Base-by-base conservation (phyloP, 805 yeast species). In the Nakazawaea molendinolei region DNA sequence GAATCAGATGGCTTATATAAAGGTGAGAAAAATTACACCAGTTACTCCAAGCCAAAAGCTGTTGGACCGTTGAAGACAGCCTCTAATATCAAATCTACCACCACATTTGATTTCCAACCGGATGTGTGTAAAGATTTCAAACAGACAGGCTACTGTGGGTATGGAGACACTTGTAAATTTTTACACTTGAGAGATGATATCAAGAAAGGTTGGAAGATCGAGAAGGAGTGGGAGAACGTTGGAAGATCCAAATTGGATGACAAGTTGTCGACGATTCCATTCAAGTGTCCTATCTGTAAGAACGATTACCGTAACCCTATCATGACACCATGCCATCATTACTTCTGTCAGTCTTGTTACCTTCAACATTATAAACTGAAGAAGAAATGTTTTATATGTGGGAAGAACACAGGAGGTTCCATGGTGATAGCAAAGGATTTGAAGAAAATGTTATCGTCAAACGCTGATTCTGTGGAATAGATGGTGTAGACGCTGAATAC, bases 101-200 rank as follows among this genome's bases (percentile, higher is more conserved):
- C 85, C 0, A 63, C 79, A 2, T 69, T 82, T 25, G 98, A 92
- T 51, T 92, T 79, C 51, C 95, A 86, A 53, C 89, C 94, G 1
- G 97, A 92, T 51, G 79, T 92, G 2, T 92, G 98, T 53, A 92
- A 90, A 51, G 97, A 92, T 56, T 92, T 72, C 56, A 71, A 76
- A 40, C 83, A 81, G 46, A 89, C 94, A 0, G 99, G 98, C 0
- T 89, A 77, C 52, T 92, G 98, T 67, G 97, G 97, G 5, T 92
- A 81, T 54, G 99, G 99, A 7, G 98, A 92, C 49, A 81, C 92
- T 23, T 92, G 99, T 63, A 92, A 92, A 60, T 92, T 92, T 55
- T 55, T 90, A 23, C 99, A 92, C 53, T 74, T 85, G 12, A 62
- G 99, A 56, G 97, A 86, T 47, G 95, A 86, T 50, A 82, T 79